Conservation (phyloP, 106 monocot genomes). For the Acanthochlamys bracteata region DNA sequence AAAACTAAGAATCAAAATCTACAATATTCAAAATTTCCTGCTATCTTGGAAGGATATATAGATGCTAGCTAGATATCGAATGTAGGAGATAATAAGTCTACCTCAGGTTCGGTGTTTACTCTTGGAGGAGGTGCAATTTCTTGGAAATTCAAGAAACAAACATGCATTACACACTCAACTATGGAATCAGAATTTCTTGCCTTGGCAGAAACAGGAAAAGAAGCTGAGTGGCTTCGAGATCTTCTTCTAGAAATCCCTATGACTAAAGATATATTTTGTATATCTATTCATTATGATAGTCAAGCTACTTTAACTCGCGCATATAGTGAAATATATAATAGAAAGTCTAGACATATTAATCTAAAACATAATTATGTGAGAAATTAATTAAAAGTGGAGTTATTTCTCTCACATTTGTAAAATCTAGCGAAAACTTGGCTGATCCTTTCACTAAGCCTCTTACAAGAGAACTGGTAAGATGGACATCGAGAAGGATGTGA, state of each 20-base stretch:
- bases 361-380: slow-evolving; percentile 8
- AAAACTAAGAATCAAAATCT: too few relatives aligned
- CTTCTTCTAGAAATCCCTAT: slow-evolving; percentile 1
- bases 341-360: slow-evolving; percentile 11
- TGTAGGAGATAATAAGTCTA: too few relatives aligned
- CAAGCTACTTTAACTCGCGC: slow-evolving; percentile 5
- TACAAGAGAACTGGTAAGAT: neutral
- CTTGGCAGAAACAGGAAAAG: neutral
- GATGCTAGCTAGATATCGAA: neutral
- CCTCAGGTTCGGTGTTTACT: neutral
- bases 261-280: neutral
- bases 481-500: slow-evolving; percentile 1
- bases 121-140: neutral
- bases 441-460: slow-evolving; percentile 5
- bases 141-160: slow-evolving; percentile 11
- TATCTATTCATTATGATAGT: slow-evolving; percentile 11
- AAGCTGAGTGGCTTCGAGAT: slow-evolving; percentile 10
- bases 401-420: slow-evolving; percentile 1
- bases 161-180: slow-evolving; percentile 1
- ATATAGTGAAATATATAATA: slow-evolving; percentile 8
- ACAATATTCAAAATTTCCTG: too few relatives aligned
- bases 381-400: neutral
- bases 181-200: neutral
- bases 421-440: neutral
- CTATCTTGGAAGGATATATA: neutral